Evolutionary conservation across 208 protist species (phyloP).

Genomic region (Paratrypanosoma confusum): DNA sequence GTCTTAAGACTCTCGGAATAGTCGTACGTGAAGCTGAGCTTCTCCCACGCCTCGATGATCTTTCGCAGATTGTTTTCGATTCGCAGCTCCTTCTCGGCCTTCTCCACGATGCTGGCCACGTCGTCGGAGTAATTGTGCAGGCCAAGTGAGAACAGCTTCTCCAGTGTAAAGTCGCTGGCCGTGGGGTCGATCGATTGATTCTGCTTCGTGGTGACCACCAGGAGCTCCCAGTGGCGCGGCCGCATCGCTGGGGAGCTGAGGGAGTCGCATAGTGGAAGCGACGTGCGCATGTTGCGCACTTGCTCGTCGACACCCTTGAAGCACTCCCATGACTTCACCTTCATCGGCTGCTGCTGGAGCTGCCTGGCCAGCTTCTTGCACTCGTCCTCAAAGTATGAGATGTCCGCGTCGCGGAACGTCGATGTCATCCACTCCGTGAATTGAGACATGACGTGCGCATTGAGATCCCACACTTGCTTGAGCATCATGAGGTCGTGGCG

Average conservation of each 20-base stretch:
- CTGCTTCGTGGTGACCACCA: constrained; percentile 91
- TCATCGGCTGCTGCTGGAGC: constrained; percentile 87
- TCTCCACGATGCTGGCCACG: constrained; percentile 95
- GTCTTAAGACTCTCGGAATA: constrained; percentile 76
- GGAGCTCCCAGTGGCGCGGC: constrained; percentile 92
- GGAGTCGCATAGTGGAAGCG: constrained; percentile 86
- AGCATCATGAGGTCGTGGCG: constrained; percentile 85
- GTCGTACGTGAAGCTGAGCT: constrained; percentile 88
- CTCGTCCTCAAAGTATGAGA: constrained; percentile 88
- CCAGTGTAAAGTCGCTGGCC: constrained; percentile 87
- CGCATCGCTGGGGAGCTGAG: constrained; percentile 92
- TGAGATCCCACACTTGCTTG: constrained; percentile 91
- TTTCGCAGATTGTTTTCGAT: constrained; percentile 95
- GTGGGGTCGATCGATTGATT: constrained; percentile 80
- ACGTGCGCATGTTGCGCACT: constrained; percentile 92
- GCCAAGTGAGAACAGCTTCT: constrained; percentile 92
- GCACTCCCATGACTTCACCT: constrained; percentile 89
- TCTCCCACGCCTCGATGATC: constrained; percentile 93
- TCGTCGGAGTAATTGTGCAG: constrained; percentile 96
- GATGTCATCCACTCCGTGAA: constrained; percentile 91
- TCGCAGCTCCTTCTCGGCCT: constrained; percentile 93
- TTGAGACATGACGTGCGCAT: constrained; percentile 87
- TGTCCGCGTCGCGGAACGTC: constrained; percentile 90
- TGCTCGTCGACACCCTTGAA: constrained; percentile 90
- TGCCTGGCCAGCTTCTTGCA: constrained; percentile 91